Evolutionary conservation across 2,329 filamentous ascomycete genomes (phyloP).

Genomic region (Chaetomiaceae sp.): DNA sequence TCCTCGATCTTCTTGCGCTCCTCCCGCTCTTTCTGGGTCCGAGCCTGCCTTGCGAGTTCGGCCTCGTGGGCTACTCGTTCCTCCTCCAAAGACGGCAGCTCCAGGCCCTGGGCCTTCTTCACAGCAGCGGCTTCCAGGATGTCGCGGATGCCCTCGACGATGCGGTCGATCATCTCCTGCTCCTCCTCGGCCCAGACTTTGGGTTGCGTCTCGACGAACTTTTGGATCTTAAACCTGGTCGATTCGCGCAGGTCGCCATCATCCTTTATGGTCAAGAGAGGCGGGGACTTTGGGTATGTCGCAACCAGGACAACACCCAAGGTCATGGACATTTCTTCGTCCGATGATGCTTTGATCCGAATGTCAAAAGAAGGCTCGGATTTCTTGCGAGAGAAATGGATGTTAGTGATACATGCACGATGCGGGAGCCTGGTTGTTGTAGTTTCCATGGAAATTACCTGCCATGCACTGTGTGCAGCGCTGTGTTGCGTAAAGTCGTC

Average conservation of each 20-base stretch:
- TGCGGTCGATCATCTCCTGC: conserved; percentile 57
- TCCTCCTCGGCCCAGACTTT: conserved; percentile 48
- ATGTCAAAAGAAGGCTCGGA: conserved; percentile 80
- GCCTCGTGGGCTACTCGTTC: conserved; percentile 82
- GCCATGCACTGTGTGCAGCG: conserved; percentile 72
- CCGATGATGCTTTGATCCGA: conserved; percentile 66
- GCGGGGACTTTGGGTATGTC: conserved; percentile 83
- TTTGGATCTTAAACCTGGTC: conserved; percentile 65
- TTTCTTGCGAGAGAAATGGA: conserved; percentile 44
- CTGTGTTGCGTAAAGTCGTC: conserved; percentile 79
- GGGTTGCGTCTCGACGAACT: conserved; percentile 55
- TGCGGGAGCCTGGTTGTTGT: too few relatives aligned
- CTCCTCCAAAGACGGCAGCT: conserved; percentile 81
- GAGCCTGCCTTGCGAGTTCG: conserved; percentile 56
- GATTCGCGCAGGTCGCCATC: conserved; percentile 61
- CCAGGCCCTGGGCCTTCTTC: conserved; percentile 66
- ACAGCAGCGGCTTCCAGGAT: conserved; percentile 83
- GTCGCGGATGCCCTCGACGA: conserved; percentile 65
- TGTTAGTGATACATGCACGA: conserved; percentile 9
- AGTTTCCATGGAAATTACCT: conserved; percentile 51
- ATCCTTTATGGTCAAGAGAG: conserved; percentile 64
- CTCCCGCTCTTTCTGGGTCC: conserved; percentile 50
- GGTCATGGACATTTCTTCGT: conserved; percentile 65
- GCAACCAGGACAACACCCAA: conserved; percentile 79
- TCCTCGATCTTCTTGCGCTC: conserved; percentile 52